Evolutionary conservation across 257 asterid genomes (phyloP), one percentile per base, ranked within the genome.

Genomic region (Vinca minor): DNA sequence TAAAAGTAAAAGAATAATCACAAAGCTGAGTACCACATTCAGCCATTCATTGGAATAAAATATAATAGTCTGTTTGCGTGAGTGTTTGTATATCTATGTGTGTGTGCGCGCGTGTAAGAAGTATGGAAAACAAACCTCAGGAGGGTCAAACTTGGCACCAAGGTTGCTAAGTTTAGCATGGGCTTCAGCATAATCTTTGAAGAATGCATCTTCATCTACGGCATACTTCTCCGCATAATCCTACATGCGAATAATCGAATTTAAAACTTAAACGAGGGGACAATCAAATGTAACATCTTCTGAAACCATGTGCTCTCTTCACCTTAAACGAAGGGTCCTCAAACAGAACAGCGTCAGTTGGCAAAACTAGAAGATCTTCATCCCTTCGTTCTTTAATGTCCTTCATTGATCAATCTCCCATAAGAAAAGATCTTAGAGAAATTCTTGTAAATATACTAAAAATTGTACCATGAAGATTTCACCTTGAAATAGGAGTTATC

Each of bases 281-380:
- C 28, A n/a, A 44, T 31, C 47, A 10, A 65, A 31, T n/a, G 59
- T 39, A 20, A 64, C 21, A 4, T 28, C 1, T 53, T 23, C 8
- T 28, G 32, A 57, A 63, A 8, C 58, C 44, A 35, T 12, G 21
- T 41, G 25, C 47, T 12, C 66, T 38, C 35, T 57, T 71, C 69
- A 93, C 99, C 99, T 93, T 93, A 85, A 93, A 93, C 53, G 87
- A 73, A 74, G 95, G 93, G 78, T 93, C 99, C 65, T 93, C 99
- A 75, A 89, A 85, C 55, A 93, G 85, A 70, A 65, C 94, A 56
- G 97, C 96, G 76, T 93, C 99, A 47, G 99, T 93, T 39, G 97
- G 99, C 82, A 93, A 77, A 74, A 87, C 96, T 64, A 93, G 85
- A 29, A 93, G 84, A 73, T 93, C 88, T 73, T 83, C 96, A 69